Conservation (phyloP, 2,329 filamentous ascomycete genomes). For the Penicillium sp. region DNA sequence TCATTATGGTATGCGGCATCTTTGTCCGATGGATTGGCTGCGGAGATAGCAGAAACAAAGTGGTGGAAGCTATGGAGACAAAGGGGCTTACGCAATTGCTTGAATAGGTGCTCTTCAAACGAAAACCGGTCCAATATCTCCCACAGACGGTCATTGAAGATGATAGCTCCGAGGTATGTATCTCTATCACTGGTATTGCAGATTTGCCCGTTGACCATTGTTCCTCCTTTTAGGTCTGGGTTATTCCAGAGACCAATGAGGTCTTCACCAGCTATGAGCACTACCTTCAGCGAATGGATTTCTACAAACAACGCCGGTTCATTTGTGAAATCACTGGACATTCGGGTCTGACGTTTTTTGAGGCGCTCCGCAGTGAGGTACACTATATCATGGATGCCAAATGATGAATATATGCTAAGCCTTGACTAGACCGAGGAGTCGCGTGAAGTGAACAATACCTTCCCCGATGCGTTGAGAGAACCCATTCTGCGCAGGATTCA, state of each 20-base stretch:
- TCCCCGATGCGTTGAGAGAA: slow-evolving; percentile 86
- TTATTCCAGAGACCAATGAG: slow-evolving; percentile 85
- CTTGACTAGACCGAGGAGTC: slow-evolving; percentile 67
- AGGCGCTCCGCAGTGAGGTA: slow-evolving; percentile 89
- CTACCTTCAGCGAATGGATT: slow-evolving; percentile 83
- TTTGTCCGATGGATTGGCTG: not conserved
- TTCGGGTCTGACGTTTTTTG: slow-evolving; percentile 86
- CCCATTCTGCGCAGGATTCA: slow-evolving; percentile 89
- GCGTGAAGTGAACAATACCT: slow-evolving; percentile 83
- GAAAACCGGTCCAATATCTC: slow-evolving; percentile 86
- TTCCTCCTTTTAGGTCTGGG: slow-evolving; percentile 68
- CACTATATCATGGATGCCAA: slow-evolving; percentile 33
- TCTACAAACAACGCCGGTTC: slow-evolving; percentile 89
- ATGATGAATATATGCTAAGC: slow-evolving; percentile 7
- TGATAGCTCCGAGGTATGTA: slow-evolving; percentile 76
- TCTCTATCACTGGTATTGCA: slow-evolving; percentile 7
- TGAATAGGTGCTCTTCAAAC: slow-evolving; percentile 84
- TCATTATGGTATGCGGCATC: slow-evolving; percentile 34
- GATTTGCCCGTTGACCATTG: slow-evolving; percentile 13
- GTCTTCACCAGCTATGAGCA: slow-evolving; percentile 85
- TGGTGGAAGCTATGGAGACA: not conserved
- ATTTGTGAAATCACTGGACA: slow-evolving; percentile 96
- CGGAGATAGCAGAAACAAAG: not conserved
- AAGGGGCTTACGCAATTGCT: slow-evolving; percentile 20
- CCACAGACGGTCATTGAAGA: slow-evolving; percentile 70